Base-by-base conservation (phyloP, 1,139 yeast genomes). In the Suhomyces anneliseae region DNA sequence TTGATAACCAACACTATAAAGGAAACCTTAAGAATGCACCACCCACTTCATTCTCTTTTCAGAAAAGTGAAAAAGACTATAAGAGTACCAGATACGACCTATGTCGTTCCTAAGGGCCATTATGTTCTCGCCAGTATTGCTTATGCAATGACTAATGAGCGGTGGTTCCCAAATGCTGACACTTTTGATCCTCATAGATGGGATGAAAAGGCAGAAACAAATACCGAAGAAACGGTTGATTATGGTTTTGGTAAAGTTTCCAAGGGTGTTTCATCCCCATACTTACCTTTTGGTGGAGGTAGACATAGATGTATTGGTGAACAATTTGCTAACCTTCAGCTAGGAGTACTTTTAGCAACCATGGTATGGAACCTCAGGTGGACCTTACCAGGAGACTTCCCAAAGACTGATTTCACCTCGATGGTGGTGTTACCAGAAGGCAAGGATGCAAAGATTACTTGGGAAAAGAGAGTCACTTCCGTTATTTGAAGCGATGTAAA, bases 271-370 rank as follows among this genome's bases (percentile, higher is more conserved):
- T 74, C 88, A 26, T 89, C 97, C 42, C 97, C 98, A 45, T 93
- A 90, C 69, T 81, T 93, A 65, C 99, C 99, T 44, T 93, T 93
- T 64, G 98, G 99, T 57, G 99, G 97, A 66, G 99, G 99, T 56
- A 87, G 99, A 78, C 99, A 93, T 69, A 85, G 99, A 73, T 93
- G 99, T 73, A 90, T 93, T 63, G 99, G 99, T 61, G 99, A 93
- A 70, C 97, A 92, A 66, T 93, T 93, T 73, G 99, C 99, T 38
- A 88, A 85, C 66, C 83, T 86, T 56, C 99, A 93, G 75, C 79
- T 93, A 57, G 96, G 96, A 42, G 85, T 95, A 39, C 77, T 93
- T 52, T 74, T 93, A 60, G 73, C 90, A 34, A 82, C 90, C 14
- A 87, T 77, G 66, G 79, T 92, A 32, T 87, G 86, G 66, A 82